Evolutionary conservation across 139 green algal genomes (phyloP), one percentile per base, ranked within the genome.

Genomic region (Ostreobium quekettii): DNA sequence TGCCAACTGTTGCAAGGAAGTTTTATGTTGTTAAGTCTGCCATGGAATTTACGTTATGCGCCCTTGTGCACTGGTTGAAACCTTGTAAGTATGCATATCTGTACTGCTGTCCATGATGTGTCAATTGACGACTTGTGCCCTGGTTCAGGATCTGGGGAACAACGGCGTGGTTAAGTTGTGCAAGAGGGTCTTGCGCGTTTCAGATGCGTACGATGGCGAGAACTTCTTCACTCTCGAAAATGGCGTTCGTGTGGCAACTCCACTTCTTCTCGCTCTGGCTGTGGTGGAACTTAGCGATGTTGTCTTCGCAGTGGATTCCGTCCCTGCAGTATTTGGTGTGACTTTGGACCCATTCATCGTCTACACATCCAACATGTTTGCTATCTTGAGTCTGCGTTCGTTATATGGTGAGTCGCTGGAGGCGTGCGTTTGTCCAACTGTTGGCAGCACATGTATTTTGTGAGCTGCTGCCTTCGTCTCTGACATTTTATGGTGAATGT

Each of bases 291-390:
- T 98, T 28, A 86, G 65, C 11, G 93, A 99, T 53, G 85, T 99
- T 0, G 80, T 97, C 2, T 99, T 99, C 80, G 93, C 93, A 6
- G 93, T 98, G 1, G 91, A 97, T 69, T 95, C 88, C 8, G 91
- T 96, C 24, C 90, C 72, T 64, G 75, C 85, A 70, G 86, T 97
- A 22, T 97, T 97, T 84, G 91, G 90, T 37, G 85, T 97, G 28
- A 96, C 91, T 6, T 68, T 89, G 1, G 93, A 99, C 85, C 93
- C 93, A 5, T 97, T 98, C 80, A 95, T 99, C 70, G 85, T 99
- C 0, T 99, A 95, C 77, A 89, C 86, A 2, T 93, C 82, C 60
- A 98, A 98, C 86, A 89, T 99, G 35, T 93, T 91, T 78, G 91
- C 91, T 3, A 95, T 97, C 68, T 60, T 93, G 2, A 84, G 64